These are phyloP conservation scores for Kazachstania sp. DNA, from an alignment of 1,139 yeast genomes.

Conservation along the genomic window DNA sequence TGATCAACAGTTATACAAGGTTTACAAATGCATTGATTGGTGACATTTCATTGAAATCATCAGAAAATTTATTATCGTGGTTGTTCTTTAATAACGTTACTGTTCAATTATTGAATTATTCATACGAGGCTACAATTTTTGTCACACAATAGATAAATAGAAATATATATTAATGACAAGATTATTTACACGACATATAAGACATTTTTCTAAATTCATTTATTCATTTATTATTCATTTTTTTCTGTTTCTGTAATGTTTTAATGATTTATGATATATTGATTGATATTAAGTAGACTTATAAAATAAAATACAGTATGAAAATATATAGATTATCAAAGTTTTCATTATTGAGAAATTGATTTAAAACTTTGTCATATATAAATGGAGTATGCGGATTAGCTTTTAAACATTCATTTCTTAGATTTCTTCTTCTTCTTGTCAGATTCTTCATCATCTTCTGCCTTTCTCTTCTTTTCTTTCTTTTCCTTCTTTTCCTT, in stretches of 20 bases:
- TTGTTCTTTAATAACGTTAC: constrained; percentile 16
- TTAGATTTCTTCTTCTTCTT: constrained; percentile 45
- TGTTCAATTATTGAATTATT: constrained; percentile 13
- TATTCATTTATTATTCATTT: no score
- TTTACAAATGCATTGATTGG: constrained; percentile 21
- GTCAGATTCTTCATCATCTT: constrained; percentile 49
- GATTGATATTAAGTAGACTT: not conserved
- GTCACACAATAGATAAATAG: not conserved
- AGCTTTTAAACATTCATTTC: constrained; percentile 38
- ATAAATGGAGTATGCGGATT: constrained; percentile 50
- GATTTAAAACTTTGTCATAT: not conserved
- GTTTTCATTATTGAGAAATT: constrained; percentile 29
- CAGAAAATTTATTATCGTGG: constrained; percentile 20
- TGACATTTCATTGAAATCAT: constrained; percentile 17
- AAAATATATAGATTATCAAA: not conserved
- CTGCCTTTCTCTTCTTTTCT: constrained; percentile 58
- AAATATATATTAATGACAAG: not conserved
- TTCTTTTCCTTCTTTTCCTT: constrained; percentile 58
- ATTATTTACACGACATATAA: not conserved
- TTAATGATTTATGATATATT: constrained; percentile 2
- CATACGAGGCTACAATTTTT: constrained; percentile 12
- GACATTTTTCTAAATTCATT: not conserved
- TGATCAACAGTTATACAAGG: constrained; percentile 17
- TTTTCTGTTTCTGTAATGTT: not conserved
- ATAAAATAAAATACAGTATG: constrained; percentile 4